phyloP scores from a whole-genome alignment of 1,139 yeast genomes.

The Torulaspora pretoriensis region DNA sequence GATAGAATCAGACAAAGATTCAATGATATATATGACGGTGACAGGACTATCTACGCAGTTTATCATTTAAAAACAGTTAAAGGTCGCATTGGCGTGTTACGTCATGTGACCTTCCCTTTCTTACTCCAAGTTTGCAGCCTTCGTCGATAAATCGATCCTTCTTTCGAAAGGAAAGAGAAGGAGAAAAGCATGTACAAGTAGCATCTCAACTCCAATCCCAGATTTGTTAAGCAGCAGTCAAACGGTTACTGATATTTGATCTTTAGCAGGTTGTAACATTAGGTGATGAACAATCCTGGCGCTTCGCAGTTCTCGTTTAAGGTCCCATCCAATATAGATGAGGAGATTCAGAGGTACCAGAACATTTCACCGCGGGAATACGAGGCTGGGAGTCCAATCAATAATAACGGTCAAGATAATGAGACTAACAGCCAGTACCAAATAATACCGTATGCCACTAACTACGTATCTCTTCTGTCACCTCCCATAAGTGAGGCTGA shows the following conservation, averaged over 20 bases:
- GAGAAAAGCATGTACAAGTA: not conserved
- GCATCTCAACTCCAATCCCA: not conserved
- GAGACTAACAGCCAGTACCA: not conserved
- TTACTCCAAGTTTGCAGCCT: not conserved
- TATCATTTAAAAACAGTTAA: not conserved
- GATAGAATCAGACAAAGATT: constrained; percentile 10
- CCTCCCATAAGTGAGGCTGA: constrained; percentile 7
- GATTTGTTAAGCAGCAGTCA: not conserved
- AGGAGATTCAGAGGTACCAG: constrained; percentile 3
- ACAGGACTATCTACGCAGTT: not conserved
- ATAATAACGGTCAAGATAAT: not conserved
- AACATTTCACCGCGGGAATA: not conserved
- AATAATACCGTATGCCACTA: constrained; percentile 11
- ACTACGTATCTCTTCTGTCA: constrained; percentile 12
- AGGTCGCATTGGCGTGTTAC: not conserved
- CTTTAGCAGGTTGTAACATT: not conserved
- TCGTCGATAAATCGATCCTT: not conserved
- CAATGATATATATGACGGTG: constrained; percentile 4
- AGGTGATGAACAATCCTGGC: not conserved
- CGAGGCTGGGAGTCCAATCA: not conserved
- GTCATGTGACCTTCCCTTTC: constrained; percentile 2
- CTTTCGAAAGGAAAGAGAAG: not conserved
- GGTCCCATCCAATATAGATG: constrained; percentile 3
- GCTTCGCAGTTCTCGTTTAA: not conserved
- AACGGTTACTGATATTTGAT: not conserved